A percentile compares a stretch with the other conserved stretches of the same genome.
These are phyloP conservation scores for Venturia carpophila DNA, from an alignment of 2,329 filamentous ascomycete species.

Conservation along the genomic window DNA sequence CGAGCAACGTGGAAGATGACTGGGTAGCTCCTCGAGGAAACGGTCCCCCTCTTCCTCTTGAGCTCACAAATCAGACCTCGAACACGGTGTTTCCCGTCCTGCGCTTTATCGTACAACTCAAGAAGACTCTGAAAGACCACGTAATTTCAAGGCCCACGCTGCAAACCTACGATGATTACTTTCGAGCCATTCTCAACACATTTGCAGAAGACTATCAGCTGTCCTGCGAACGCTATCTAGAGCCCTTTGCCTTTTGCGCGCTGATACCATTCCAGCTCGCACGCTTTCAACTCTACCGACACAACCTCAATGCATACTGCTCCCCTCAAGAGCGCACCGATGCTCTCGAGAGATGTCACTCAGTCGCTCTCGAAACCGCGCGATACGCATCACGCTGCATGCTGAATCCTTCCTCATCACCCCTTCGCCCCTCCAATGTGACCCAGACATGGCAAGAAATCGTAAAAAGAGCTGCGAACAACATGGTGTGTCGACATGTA, in stretches of 20 bases:
- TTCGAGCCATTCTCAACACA: constrained; percentile 62
- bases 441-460: constrained; percentile 43
- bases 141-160: constrained; percentile 60
- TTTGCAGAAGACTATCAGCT: constrained; percentile 71
- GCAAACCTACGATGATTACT: constrained; percentile 73
- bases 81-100: constrained; percentile 75
- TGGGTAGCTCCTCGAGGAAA: constrained; percentile 53
- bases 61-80: constrained; percentile 58
- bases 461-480: constrained; percentile 60
- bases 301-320: constrained; percentile 72
- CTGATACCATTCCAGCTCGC: constrained; percentile 73
- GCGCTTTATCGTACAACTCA: constrained; percentile 65
- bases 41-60: constrained; percentile 31
- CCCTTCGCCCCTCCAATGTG: constrained; percentile 18
- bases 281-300: constrained; percentile 77
- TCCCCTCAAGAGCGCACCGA: constrained; percentile 56
- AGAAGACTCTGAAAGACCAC: constrained; percentile 60
- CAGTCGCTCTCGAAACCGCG: constrained; percentile 69
- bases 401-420: constrained; percentile 33
- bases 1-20: constrained; percentile 61
- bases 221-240: constrained; percentile 57
- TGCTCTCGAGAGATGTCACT: constrained; percentile 70
- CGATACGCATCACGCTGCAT: constrained; percentile 63
- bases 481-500: constrained; percentile 71
- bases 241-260: constrained; percentile 66